phyloP scores from a whole-genome alignment of 2,329 filamentous ascomycete genomes.

The Phaeosphaeria sp. region DNA sequence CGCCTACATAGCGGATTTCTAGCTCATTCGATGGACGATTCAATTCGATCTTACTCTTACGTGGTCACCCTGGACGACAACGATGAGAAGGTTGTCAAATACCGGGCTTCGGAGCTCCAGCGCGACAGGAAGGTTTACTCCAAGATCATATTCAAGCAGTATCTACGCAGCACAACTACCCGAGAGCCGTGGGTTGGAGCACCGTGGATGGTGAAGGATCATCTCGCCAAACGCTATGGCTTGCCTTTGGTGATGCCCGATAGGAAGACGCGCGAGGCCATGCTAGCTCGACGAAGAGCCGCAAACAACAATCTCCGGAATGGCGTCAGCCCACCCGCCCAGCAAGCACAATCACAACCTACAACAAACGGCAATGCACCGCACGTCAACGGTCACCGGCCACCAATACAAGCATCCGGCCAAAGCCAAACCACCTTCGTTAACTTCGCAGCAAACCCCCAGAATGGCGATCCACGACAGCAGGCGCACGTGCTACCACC shows the following conservation, averaged over 20 bases:
- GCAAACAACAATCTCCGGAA: constrained; percentile 64
- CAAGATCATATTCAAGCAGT: constrained; percentile 90
- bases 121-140: constrained; percentile 93
- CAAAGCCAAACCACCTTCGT: constrained; percentile 53
- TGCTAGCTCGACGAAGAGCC: constrained; percentile 65
- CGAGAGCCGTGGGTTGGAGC: constrained; percentile 95
- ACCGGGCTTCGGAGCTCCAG: constrained; percentile 67
- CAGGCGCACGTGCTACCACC: constrained; percentile 9
- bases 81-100: constrained; percentile 56
- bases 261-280: constrained; percentile 43
- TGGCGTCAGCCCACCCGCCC: constrained; percentile 32
- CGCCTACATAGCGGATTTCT: constrained; percentile 37
- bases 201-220: constrained; percentile 91
- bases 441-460: constrained; percentile 58
- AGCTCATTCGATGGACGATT: constrained; percentile 35
- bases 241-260: constrained; percentile 85
- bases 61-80: constrained; percentile 41
- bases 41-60: constrained; percentile 41
- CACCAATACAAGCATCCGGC: constrained; percentile 17
- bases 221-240: constrained; percentile 81
- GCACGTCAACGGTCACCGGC: constrained; percentile 28
- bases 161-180: constrained; percentile 93
- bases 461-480: constrained; percentile 71
- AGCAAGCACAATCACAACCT: constrained; percentile 25
- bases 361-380: constrained; percentile 24